phyloP scores from a whole-genome alignment of 164 flowering plant species.

The Vitis amurensis region DNA sequence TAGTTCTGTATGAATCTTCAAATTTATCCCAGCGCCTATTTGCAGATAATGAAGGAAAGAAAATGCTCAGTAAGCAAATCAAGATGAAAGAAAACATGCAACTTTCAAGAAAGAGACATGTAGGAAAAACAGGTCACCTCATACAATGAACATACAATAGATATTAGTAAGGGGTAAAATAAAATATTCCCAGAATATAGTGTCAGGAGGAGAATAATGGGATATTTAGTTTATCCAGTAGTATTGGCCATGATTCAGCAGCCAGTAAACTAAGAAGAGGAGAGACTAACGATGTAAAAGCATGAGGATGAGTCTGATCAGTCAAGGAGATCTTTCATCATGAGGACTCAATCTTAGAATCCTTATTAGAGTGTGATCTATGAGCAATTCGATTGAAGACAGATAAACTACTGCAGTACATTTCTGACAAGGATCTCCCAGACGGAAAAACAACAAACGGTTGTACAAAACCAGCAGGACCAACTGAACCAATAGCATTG shows the following conservation, averaged over 20 bases:
- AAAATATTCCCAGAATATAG: not conserved
- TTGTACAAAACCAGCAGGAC: not conserved
- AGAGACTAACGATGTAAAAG: not conserved
- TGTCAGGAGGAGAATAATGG: not conserved
- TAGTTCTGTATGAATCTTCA: constrained; percentile 67
- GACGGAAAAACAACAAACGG: not conserved
- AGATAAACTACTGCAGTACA: not conserved
- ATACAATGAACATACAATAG: not conserved
- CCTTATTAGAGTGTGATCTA: no score
- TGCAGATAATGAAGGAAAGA: not conserved
- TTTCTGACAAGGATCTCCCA: not conserved
- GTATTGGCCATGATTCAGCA: not conserved
- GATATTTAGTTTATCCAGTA: not conserved
- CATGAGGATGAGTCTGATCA: not conserved
- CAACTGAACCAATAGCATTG: not conserved
- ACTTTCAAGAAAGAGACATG: not conserved
- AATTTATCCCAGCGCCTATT: constrained; percentile 89
- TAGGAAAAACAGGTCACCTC: not conserved
- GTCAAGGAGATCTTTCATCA: no score
- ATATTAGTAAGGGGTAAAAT: not conserved
- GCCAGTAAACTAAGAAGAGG: not conserved
- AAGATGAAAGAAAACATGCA: not conserved
- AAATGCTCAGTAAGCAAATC: not conserved
- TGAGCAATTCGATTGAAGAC: no score
- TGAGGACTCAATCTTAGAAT: no score